A percentile compares a stretch with the other conserved stretches of the same genome.
Conservation (phyloP, 768 basidiomycete species). For the Suillus lakei region DNA sequence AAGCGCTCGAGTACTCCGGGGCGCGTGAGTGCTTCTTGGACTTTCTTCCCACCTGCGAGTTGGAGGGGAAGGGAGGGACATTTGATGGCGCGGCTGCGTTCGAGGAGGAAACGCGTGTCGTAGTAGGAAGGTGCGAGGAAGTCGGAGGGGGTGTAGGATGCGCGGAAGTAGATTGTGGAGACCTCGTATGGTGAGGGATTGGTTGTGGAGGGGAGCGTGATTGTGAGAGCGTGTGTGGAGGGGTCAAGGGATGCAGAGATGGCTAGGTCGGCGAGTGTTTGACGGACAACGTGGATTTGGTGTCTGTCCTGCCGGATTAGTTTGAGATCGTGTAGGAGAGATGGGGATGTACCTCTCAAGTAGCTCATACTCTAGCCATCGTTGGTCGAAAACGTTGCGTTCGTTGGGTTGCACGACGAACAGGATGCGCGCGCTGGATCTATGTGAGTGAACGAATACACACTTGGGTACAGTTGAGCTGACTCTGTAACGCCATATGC, state of each 20-base stretch:
- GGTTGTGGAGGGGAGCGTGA: slow-evolving; percentile 27
- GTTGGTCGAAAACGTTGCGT: slow-evolving; percentile 94
- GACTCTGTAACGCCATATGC: slow-evolving; percentile 68
- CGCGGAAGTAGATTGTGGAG: slow-evolving; percentile 88
- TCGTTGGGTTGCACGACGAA: slow-evolving; percentile 92
- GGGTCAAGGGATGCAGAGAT: slow-evolving; percentile 60
- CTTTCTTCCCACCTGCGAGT: slow-evolving; percentile 95
- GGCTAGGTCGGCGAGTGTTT: slow-evolving; percentile 74
- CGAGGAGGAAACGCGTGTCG: slow-evolving; percentile 74
- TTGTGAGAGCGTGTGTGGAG: slow-evolving; percentile 45
- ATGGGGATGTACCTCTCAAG: slow-evolving; percentile 63
- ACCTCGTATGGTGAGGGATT: slow-evolving; percentile 56
- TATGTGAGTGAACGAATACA: background rate
- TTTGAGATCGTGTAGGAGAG: background rate
- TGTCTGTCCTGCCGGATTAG: slow-evolving; percentile 49
- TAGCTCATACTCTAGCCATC: slow-evolving; percentile 86
- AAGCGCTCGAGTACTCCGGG: slow-evolving; percentile 78
- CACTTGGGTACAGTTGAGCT: slow-evolving; percentile 14
- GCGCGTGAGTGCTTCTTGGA: slow-evolving; percentile 85
- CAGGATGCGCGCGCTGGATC: slow-evolving; percentile 59
- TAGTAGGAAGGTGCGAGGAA: slow-evolving; percentile 72
- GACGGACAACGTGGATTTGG: slow-evolving; percentile 73
- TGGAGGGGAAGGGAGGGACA: slow-evolving; percentile 92
- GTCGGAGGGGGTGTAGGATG: slow-evolving; percentile 86
- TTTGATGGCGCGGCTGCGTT: slow-evolving; percentile 86